Evolutionary conservation across 441 rosid species (phyloP).

Genomic region (Gossypium davidsonii): DNA sequence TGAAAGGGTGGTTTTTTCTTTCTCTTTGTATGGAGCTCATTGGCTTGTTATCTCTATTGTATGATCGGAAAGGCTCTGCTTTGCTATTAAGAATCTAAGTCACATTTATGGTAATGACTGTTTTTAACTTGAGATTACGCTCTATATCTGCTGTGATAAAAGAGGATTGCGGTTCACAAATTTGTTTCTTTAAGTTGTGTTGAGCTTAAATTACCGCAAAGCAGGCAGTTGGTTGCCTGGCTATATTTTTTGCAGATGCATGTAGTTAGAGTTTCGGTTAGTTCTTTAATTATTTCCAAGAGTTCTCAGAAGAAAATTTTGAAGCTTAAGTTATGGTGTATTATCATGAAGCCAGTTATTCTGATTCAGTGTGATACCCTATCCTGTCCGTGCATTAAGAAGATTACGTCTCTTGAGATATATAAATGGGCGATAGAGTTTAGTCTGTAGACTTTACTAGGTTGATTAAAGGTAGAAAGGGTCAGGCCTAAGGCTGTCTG

Average conservation of each 20-base stretch:
- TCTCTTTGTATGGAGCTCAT: background rate
- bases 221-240: background rate
- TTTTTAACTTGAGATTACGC: background rate
- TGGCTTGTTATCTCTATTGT: background rate
- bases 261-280: background rate
- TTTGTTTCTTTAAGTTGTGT: background rate
- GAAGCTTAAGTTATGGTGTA: background rate
- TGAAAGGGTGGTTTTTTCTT: background rate
- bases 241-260: background rate
- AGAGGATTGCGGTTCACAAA: background rate
- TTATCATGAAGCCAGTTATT: background rate
- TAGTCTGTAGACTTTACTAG: background rate
- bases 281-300: background rate
- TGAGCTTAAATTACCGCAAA: background rate
- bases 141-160: background rate
- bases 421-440: background rate
- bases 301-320: background rate
- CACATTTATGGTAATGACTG: background rate
- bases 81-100: background rate
- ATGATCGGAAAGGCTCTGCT: constrained; percentile 3
- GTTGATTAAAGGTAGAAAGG: background rate
- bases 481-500: background rate
- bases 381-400: background rate
- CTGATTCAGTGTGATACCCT: background rate
- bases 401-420: background rate